These are phyloP conservation scores for Secale cereale DNA, from an alignment of 176 grass and related monocot genomes.

Conservation along the genomic window DNA sequence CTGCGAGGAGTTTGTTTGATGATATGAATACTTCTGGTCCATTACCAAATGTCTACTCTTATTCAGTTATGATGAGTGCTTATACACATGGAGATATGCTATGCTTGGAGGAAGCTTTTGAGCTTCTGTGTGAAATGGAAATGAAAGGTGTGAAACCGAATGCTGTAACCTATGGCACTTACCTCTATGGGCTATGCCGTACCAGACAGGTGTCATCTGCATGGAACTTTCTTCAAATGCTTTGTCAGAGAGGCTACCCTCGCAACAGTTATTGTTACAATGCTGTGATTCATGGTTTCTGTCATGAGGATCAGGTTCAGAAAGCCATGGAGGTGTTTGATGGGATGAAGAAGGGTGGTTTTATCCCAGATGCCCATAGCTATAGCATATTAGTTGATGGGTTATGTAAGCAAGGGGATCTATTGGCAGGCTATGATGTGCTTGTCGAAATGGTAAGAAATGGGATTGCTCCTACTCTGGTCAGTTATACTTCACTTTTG, in stretches of 20 bases:
- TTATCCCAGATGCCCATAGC: slow-evolving; percentile 44
- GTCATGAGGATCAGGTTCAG: slow-evolving; percentile 30
- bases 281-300: slow-evolving; percentile 71
- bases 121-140: slow-evolving; percentile 62
- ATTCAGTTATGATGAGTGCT: slow-evolving; percentile 57
- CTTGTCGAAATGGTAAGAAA: slow-evolving; percentile 57
- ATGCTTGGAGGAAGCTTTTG: slow-evolving; percentile 51
- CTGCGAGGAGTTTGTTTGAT: slow-evolving; percentile 52
- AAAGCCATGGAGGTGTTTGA: slow-evolving; percentile 51
- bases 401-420: slow-evolving; percentile 50
- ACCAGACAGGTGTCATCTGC: slow-evolving; percentile 34
- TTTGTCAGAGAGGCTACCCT: slow-evolving; percentile 36
- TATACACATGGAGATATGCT: slow-evolving; percentile 45
- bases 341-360: slow-evolving; percentile 37
- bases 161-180: slow-evolving; percentile 53
- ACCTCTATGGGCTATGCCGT: slow-evolving; percentile 58
- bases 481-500: slow-evolving; percentile 58
- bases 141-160: slow-evolving; percentile 41
- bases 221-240: slow-evolving; percentile 49
- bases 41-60: slow-evolving; percentile 59
- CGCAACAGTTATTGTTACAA: slow-evolving; percentile 59
- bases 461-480: slow-evolving; percentile 46
- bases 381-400: slow-evolving; percentile 60
- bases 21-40: slow-evolving; percentile 58
- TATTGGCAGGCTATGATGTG: slow-evolving; percentile 33